Evolutionary conservation across 768 basidiomycete species (phyloP).

Genomic region (Agaricus subrufescens): DNA sequence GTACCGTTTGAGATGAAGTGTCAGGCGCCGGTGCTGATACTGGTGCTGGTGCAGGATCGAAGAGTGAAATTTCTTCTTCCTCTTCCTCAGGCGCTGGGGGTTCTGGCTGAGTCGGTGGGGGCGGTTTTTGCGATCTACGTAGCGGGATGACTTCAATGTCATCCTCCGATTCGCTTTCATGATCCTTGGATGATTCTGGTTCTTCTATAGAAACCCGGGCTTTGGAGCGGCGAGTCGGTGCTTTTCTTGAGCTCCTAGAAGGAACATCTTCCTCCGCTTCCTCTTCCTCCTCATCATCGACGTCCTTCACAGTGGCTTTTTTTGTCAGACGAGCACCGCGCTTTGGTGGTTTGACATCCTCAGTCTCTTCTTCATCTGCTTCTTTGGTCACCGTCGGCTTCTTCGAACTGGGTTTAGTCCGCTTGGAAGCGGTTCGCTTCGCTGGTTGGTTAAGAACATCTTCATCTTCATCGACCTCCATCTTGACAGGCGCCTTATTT

Average conservation of each 20-base stretch:
- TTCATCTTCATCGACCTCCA: slow-evolving; percentile 8
- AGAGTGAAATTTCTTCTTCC: slow-evolving; percentile 40
- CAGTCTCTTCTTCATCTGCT: slow-evolving; percentile 18
- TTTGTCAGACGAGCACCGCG: background rate
- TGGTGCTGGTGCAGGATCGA: slow-evolving; percentile 42
- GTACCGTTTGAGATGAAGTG: slow-evolving; percentile 26
- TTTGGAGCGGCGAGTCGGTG: slow-evolving; percentile 14
- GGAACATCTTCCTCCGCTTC: slow-evolving; percentile 7
- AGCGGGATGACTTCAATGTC: slow-evolving; percentile 21
- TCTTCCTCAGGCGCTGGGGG: slow-evolving; percentile 21
- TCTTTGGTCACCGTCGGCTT: slow-evolving; percentile 12
- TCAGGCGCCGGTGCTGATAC: slow-evolving; percentile 33
- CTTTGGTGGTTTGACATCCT: slow-evolving; percentile 10
- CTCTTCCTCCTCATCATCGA: slow-evolving; percentile 7
- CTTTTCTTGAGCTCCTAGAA: slow-evolving; percentile 3
- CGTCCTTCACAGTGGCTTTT: background rate
- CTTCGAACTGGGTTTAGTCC: background rate
- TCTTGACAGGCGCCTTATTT: slow-evolving; percentile 11
- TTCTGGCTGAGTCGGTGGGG: slow-evolving; percentile 16
- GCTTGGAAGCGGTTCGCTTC: background rate
- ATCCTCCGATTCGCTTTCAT: slow-evolving; percentile 19
- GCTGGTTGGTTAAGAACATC: background rate
- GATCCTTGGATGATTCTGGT: slow-evolving; percentile 18
- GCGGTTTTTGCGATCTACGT: slow-evolving; percentile 25
- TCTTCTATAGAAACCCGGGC: slow-evolving; percentile 20